Conservation (phyloP, 768 basidiomycete species). For the Amanita thiersii region DNA sequence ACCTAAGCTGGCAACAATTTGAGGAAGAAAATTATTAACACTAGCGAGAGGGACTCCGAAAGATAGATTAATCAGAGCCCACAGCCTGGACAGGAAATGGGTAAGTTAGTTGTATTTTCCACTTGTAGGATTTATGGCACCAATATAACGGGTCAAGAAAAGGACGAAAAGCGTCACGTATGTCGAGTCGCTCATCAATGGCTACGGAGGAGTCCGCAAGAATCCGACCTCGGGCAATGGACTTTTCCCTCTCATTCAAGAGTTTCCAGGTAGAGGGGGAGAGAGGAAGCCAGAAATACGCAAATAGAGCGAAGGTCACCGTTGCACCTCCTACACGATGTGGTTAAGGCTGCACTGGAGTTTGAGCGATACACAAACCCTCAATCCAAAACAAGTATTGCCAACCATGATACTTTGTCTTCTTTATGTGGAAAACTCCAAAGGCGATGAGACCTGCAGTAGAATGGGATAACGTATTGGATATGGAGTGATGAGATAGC, state of each 20-base stretch:
- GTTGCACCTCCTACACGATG: constrained; percentile 32
- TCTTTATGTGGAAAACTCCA: constrained; percentile 41
- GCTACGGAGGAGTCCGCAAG: constrained; percentile 37
- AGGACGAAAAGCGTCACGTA: constrained; percentile 35
- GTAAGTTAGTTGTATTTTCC: neutral
- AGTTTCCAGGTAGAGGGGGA: constrained; percentile 33
- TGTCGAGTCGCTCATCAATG: constrained; percentile 30
- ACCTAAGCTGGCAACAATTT: constrained; percentile 36
- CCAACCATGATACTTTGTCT: constrained; percentile 36
- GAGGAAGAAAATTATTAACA: constrained; percentile 47
- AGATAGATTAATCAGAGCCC: constrained; percentile 37
- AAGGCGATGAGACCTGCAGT: constrained; percentile 36
- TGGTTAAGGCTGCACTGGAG: no score
- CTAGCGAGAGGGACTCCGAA: constrained; percentile 41
- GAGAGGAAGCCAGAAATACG: constrained; percentile 37
- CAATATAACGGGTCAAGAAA: constrained; percentile 38
- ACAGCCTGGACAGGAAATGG: constrained; percentile 20
- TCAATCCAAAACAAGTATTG: constrained; percentile 48
- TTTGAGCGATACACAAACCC: constrained; percentile 26
- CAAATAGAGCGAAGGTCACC: constrained; percentile 33
- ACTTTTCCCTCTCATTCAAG: constrained; percentile 29
- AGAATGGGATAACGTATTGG: neutral
- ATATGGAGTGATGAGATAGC: neutral
- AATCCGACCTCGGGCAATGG: constrained; percentile 32
- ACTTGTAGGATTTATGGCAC: constrained; percentile 11